Base-by-base conservation (phyloP, 2,329 filamentous ascomycete species). In the Penicillium corylophilum region DNA sequence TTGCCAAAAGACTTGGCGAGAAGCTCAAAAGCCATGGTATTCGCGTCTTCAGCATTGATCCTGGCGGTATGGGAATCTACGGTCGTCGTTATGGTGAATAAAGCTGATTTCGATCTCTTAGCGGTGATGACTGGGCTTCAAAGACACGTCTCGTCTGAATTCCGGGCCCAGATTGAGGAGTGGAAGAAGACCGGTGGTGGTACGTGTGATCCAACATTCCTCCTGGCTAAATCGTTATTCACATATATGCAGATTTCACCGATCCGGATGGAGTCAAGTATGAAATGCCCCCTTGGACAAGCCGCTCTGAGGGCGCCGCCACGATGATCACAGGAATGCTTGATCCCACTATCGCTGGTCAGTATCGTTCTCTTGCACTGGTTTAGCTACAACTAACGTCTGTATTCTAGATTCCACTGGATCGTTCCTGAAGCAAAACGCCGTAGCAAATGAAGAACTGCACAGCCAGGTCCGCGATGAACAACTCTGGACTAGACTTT, bases 31-130 rank as follows among this genome's bases (percentile, higher is more conserved):
- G 42, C 4, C 62, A 61, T 18, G 67, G 69, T 0, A 68, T 79
- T 16, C 61, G 63, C 40, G 62, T 73, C 0, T 76, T 74, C 42
- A 65, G 68, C 2, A 45, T 78, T n/a, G 75, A 79, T 52, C 77
- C 76, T 8, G 77, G 77, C 24, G 54, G 56, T 58, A 60, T 24
- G 48, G 46, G 9, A 15, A 12, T 29, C 4, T 10, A 13, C 22
- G 23, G 13, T 9, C 13, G 20, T 10, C 9, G 2, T 15, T n/a
- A 38, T 29, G 1, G 9, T 3, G 4, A 8, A 18, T 9, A 42
- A 42, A 28, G 39, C 50, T 51, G 6, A 51, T 9, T 15, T 8
- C 13, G 13, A 38, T 12, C 5, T 12, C 35, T 4, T n/a, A 59
- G 56, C 56, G 6, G 56, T 59, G 33, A 22, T 22, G 2, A 35